Evolutionary conservation across 148 eudicot species (phyloP), one percentile per base, ranked within the genome.

Genomic region (Chenopodium quinoa): DNA sequence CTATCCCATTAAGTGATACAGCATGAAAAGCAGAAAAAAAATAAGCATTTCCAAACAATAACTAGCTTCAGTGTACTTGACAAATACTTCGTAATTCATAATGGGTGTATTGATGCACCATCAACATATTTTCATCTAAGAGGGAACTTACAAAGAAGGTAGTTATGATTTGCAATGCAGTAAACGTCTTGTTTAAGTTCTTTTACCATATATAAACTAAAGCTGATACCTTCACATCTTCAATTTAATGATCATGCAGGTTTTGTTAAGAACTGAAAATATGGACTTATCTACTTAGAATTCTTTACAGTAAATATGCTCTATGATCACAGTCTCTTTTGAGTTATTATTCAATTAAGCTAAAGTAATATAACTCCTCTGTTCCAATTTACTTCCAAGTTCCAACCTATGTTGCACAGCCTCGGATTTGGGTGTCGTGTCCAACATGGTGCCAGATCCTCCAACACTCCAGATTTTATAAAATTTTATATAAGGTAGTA

Each of bases 1-100:
- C 99, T 97, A 91, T 84, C 19, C 19, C 48, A 76, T 17, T 48
- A 63, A 60, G 48, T 2, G 0, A 14, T 46, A 20, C 65, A 3
- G 22, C 8, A 19, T 25, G 63, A 71, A 47, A 64, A 69, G 52
- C 34, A 7, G 0, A 6, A 5, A 37, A 37, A 37, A 37, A 37
- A 37, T 5, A 40, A 62, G 54, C 16, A 23, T 76, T n/a, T 13
- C 47, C 44, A 5, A 37, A 11, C 56, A 68, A 66, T 44, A 62
- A 67, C 75, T 58, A 71, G 73, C 68, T 67, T 19, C 9, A 0
- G 25, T 77, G 50, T 69, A 69, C 73, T 12, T 13, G 0, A n/a
- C 29, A 5, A 23, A 67, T 67, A 27, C 29, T 27, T 27, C 29
- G 29, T 27, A 66, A 47, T 79, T 37, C 16, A 40, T 71, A 23